These are phyloP conservation scores for Agaricales sp. DNA, from an alignment of 1,284 basidiomycete species.

Conservation along the genomic window DNA sequence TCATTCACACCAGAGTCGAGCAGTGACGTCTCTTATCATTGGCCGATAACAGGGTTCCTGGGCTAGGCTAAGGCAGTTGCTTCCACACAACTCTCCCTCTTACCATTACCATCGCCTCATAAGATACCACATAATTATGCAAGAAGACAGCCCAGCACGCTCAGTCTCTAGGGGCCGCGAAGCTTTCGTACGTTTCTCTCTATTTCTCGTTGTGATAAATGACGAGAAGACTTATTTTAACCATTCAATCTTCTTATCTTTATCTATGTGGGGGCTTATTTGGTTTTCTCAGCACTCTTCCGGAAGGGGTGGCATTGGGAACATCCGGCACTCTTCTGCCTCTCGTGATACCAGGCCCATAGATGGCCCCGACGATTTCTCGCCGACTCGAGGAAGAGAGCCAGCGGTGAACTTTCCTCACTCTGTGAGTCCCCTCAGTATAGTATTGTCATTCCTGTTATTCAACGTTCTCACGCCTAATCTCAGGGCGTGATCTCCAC, in stretches of 20 bases:
- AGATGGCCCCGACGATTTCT: conserved; percentile 25
- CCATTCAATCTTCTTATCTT: background rate
- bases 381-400: conserved; percentile 47
- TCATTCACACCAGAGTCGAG: too few relatives aligned
- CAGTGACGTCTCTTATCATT: too few relatives aligned
- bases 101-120: background rate
- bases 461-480: conserved; percentile 2
- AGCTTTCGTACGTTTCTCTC: conserved; percentile 14
- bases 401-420: conserved; percentile 22
- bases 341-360: conserved; percentile 27
- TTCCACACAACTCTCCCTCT: background rate
- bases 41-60: too few relatives aligned
- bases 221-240: background rate
- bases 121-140: background rate
- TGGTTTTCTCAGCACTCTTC: conserved; percentile 36
- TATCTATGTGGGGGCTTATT: too few relatives aligned
- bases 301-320: conserved; percentile 60
- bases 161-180: conserved; percentile 22
- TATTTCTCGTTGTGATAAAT: conserved; percentile 1
- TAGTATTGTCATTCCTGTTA: too few relatives aligned
- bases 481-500: background rate
- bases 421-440: conserved; percentile 16
- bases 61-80: too few relatives aligned
- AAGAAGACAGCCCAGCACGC: conserved; percentile 11
- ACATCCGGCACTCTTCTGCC: conserved; percentile 40